Conservation (phyloP, 176 grass and related monocot species). For the Oryza punctata region DNA sequence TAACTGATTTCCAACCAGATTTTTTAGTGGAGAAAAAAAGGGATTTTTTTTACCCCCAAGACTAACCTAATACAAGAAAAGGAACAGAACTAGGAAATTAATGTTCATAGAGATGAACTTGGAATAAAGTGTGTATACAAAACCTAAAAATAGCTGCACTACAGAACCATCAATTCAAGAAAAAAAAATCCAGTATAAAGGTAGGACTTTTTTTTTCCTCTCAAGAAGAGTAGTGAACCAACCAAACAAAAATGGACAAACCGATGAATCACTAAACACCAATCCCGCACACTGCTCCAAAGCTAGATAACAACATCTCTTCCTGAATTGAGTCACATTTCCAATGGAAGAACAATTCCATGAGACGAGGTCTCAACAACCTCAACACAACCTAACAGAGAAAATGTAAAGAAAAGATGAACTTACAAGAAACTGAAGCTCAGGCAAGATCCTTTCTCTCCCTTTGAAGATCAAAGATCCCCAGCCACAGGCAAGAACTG, state of each 20-base stretch:
- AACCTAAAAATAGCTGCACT: neutral
- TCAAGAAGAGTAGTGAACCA: neutral
- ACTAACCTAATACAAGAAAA: constrained; percentile 7
- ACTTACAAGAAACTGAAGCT: constrained; percentile 11
- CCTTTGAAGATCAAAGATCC: constrained; percentile 3
- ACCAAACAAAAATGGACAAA: neutral
- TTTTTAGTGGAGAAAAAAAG: neutral
- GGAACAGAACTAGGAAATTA: neutral
- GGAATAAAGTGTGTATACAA: neutral
- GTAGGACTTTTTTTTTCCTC: neutral
- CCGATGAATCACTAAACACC: neutral
- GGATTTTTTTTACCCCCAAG: neutral
- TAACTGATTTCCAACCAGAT: neutral
- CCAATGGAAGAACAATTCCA: neutral
- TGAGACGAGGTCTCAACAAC: neutral
- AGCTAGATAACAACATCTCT: neutral
- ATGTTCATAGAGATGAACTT: neutral
- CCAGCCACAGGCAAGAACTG: neutral
- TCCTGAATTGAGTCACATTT: neutral
- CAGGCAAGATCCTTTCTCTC: neutral
- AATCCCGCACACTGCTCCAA: neutral
- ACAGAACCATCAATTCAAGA: neutral
- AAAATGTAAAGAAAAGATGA: neutral
- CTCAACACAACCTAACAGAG: neutral
- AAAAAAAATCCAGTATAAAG: neutral